A percentile compares a stretch with the other conserved stretches of the same genome.
Evolutionary conservation across 176 grass and related monocot species (phyloP).

Genomic region (Oryza punctata): DNA sequence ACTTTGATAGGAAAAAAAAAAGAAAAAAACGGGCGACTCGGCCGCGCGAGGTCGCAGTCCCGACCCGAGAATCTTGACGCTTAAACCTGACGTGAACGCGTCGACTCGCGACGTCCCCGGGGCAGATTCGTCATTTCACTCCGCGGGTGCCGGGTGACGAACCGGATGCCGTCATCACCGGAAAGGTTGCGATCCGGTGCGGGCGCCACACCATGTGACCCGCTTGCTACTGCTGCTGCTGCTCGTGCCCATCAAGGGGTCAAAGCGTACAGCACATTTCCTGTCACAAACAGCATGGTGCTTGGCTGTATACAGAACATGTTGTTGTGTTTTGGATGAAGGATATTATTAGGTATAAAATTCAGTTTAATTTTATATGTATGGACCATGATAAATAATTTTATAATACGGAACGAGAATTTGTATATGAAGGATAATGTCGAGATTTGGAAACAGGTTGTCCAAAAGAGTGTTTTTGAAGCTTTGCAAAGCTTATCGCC

Average conservation of each 20-base stretch:
- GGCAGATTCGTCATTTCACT: constrained; percentile 20
- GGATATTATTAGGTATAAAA: neutral
- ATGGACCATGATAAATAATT: neutral
- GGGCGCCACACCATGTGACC: neutral
- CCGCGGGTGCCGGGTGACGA: constrained; percentile 34
- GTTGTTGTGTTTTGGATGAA: neutral
- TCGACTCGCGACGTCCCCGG: constrained; percentile 9
- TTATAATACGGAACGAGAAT: too few relatives aligned
- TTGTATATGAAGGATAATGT: too few relatives aligned
- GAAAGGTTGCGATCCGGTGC: constrained; percentile 20
- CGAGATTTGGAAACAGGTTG: too few relatives aligned
- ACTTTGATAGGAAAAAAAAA: neutral
- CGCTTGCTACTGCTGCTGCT: neutral
- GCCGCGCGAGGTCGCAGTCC: constrained; percentile 18
- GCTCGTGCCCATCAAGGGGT: neutral
- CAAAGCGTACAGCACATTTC: neutral
- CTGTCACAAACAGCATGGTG: neutral
- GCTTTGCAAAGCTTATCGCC: neutral
- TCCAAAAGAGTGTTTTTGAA: neutral
- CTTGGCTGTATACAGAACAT: neutral
- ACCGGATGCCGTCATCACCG: constrained; percentile 54
- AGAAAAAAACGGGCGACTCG: neutral
- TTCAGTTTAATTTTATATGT: neutral
- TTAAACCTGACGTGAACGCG: constrained; percentile 32
- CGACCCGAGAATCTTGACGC: constrained; percentile 30